Conservation (phyloP, 1,284 basidiomycete species). For the Bondarzewia mesenterica region DNA sequence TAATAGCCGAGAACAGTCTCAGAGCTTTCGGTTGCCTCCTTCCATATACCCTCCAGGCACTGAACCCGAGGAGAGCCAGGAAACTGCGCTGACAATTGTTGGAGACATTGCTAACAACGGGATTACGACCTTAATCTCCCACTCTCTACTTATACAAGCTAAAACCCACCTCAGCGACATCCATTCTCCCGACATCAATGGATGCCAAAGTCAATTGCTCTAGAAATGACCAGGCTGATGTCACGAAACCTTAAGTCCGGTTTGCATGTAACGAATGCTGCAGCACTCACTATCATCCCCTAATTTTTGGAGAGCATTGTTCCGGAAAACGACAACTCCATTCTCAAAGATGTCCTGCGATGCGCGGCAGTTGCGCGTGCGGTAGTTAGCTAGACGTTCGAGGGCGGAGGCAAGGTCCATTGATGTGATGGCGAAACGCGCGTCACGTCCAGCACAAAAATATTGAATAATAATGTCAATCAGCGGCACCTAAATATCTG, state of each 20-base stretch:
- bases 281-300: slow-evolving; percentile 50
- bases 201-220: slow-evolving; percentile 88
- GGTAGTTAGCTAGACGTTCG: slow-evolving; percentile 61
- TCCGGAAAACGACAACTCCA: slow-evolving; percentile 51
- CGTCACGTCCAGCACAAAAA: no score
- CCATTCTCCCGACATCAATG: slow-evolving; percentile 71
- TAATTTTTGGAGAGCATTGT: slow-evolving; percentile 35
- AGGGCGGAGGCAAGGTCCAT: slow-evolving; percentile 45
- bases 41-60: slow-evolving; percentile 77
- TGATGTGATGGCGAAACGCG: neutral
- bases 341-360: slow-evolving; percentile 68
- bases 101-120: slow-evolving; percentile 67
- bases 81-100: slow-evolving; percentile 64
- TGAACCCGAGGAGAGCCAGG: slow-evolving; percentile 78
- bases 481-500: no score
- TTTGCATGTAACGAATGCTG: neutral
- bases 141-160: slow-evolving; percentile 5
- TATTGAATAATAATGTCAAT: no score
- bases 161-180: slow-evolving; percentile 74
- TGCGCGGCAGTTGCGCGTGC: slow-evolving; percentile 55
- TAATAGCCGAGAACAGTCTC: slow-evolving; percentile 66
- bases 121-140: neutral
- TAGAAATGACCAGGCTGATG: slow-evolving; percentile 74
- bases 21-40: slow-evolving; percentile 69
- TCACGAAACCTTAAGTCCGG: neutral